Evolutionary conservation across 805 yeast genomes (phyloP).

Genomic region (Cyberlindnera petersonii): DNA sequence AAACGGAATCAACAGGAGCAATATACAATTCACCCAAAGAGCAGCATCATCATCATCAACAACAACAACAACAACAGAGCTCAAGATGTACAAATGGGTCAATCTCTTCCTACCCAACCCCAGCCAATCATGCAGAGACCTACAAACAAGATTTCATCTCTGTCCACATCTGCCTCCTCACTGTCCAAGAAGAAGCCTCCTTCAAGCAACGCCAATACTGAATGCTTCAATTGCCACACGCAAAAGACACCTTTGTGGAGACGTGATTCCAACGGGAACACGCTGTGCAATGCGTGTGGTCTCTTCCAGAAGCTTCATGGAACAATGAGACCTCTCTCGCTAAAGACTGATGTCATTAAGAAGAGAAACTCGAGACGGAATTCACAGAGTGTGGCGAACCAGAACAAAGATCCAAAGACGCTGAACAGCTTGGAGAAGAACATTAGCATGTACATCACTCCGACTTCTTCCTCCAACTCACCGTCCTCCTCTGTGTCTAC

Average conservation of each 20-base stretch:
- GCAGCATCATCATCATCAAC: conserved; percentile 9
- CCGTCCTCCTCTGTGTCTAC: conserved; percentile 17
- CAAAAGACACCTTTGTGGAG: conserved; percentile 93
- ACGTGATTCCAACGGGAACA: conserved; percentile 83
- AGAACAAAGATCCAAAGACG: conserved; percentile 14
- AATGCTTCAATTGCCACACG: conserved; percentile 86
- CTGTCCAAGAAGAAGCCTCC: conserved; percentile 24
- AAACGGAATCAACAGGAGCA: not conserved
- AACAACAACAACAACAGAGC: conserved; percentile 2
- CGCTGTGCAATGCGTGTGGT: conserved; percentile 95
- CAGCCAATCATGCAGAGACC: conserved; percentile 3
- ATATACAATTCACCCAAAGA: too few relatives aligned
- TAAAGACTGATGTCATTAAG: conserved; percentile 89
- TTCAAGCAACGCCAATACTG: conserved; percentile 26
- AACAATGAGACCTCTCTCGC: conserved; percentile 81
- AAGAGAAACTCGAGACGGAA: conserved; percentile 48
- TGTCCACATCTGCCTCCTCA: conserved; percentile 22
- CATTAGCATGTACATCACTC: conserved; percentile 22
- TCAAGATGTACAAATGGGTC: conserved; percentile 7
- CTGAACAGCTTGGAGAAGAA: conserved; percentile 23
- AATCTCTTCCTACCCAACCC: conserved; percentile 15
- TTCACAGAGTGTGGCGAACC: conserved; percentile 13
- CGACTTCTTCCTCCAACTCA: conserved; percentile 23
- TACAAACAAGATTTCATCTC: conserved; percentile 12
- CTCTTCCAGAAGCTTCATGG: conserved; percentile 88